Evolutionary conservation across 164 flowering plant species (phyloP), one percentile per base, ranked within the genome.

Genomic region (Vitis labrusca): DNA sequence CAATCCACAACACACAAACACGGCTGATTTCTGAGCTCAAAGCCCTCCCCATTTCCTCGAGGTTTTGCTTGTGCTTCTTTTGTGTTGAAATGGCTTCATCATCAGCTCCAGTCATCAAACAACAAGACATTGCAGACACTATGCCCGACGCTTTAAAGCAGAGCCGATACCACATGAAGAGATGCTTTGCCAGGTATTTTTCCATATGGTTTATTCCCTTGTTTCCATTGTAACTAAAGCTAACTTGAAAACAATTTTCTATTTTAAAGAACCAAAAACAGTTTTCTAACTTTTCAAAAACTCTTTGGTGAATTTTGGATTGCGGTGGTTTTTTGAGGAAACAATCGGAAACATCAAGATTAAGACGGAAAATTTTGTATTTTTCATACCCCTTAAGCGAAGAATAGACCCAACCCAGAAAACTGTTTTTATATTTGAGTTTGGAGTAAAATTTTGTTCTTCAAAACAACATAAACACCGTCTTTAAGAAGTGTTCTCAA

Each of bases 71-170:
- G 10, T 19, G 0, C 56, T 56, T 59, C 15, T 50, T 54, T 64
- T 67, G 13, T 17, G 19, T 12, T 4, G 7, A 63, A 71, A 90
- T 88, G 89, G 81, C 88, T 61, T 85, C 87, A 37, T 37, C 44
- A 37, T 37, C 44, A 30, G 13, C 63, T n/a, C 57, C 74, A 14
- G 75, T 69, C n/a, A 63, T 88, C 61, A 85, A 81, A 73, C 67
- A 89, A 61, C 80, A 89, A 0, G 94, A 89, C 16, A 82, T 94
- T 64, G 84, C 87, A 1, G 97, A 93, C 16, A 83, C 76, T 82
- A 89, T 93, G 96, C 92, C 96, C 0, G 91, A 91, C 65, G 98
- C 93, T 12, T 69, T 91, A 73, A 82, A 76, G 79, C 85, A 90
- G 73, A 85, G 89, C 73, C 84, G 91, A 47, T 88, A 81, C 66